Evolutionary conservation across 441 rosid genomes (phyloP).

Genomic region (Omphalea diandra): DNA sequence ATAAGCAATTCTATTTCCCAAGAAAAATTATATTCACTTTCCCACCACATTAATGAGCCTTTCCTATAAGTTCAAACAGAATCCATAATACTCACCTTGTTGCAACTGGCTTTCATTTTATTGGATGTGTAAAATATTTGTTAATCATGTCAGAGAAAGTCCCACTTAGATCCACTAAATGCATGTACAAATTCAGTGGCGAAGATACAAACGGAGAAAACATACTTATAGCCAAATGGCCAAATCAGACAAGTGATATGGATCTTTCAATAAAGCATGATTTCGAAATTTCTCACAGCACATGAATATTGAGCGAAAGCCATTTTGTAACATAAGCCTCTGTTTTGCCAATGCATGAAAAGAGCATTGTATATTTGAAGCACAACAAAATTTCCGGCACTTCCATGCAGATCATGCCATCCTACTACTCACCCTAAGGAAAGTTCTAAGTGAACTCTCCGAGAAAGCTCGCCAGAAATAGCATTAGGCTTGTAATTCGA

Average conservation of each 20-base stretch:
- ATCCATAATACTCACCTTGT: not conserved
- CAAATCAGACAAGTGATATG: no score
- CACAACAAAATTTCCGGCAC: not conserved
- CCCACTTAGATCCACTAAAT: not conserved
- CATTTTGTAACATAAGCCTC: not conserved
- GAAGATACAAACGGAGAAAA: not conserved
- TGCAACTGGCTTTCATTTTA: not conserved
- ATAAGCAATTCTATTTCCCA: not conserved
- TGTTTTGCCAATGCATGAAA: not conserved
- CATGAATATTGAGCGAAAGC: not conserved
- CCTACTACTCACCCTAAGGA: conserved; percentile 85
- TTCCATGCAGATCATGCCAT: conserved; percentile 1
- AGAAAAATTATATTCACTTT: not conserved
- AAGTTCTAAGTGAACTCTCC: conserved; percentile 83
- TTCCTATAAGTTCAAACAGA: not conserved
- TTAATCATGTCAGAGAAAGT: not conserved
- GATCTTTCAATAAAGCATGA: not conserved
- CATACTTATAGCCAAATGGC: not conserved
- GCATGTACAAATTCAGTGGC: not conserved
- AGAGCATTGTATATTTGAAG: not conserved
- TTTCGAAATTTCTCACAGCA: conserved; percentile 1
- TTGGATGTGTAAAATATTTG: not conserved
- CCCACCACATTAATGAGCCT: not conserved
- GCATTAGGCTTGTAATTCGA: conserved; percentile 46
- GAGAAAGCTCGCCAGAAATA: conserved; percentile 41